phyloP scores from a whole-genome alignment of 176 grass and related monocot species.

The Eleusine coracana region DNA sequence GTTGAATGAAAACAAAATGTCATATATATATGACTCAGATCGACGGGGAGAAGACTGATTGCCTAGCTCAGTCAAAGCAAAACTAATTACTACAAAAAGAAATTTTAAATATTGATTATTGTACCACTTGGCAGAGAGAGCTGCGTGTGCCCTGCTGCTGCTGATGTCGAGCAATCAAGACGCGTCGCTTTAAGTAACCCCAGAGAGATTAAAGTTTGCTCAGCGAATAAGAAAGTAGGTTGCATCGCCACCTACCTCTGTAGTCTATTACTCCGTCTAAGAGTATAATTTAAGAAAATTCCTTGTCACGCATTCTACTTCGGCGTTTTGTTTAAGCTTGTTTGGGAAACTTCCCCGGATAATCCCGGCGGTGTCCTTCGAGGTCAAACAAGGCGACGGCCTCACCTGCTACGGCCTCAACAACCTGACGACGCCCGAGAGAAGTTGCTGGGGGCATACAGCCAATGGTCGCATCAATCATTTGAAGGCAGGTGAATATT shows the following conservation, averaged over 20 bases:
- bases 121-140: too few species aligned
- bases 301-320: neutral
- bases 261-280: neutral
- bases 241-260: neutral
- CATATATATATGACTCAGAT: too few species aligned
- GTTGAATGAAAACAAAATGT: too few species aligned
- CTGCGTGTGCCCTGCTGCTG: too few species aligned
- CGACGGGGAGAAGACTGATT: too few species aligned
- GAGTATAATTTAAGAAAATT: neutral
- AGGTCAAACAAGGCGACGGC: slow-evolving; percentile 26
- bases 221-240: neutral
- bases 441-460: neutral
- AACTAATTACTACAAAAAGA: too few species aligned
- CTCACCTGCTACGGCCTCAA: neutral
- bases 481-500: too few species aligned
- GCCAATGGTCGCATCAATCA: neutral
- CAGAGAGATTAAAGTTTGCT: neutral
- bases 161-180: too few species aligned
- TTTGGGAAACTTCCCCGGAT: slow-evolving; percentile 20
- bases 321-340: neutral
- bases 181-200: too few species aligned
- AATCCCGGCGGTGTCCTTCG: neutral
- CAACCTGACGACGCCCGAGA: neutral
- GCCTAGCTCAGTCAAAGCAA: too few species aligned
- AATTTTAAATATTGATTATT: too few species aligned